These are phyloP conservation scores for Angophora floribunda DNA, from an alignment of 345 rosid species.

Conservation along the genomic window DNA sequence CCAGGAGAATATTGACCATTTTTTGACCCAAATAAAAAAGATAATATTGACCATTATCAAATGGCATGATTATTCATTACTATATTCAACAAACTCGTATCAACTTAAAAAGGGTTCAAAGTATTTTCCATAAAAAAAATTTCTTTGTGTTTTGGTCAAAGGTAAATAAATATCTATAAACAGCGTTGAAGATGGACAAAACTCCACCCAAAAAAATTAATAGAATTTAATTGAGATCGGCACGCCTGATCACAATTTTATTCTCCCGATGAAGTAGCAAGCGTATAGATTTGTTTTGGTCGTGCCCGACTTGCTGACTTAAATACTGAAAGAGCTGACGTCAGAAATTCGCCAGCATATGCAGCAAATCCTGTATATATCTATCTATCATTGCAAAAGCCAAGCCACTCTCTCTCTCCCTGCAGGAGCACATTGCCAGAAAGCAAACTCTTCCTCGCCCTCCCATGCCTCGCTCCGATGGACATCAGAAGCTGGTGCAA, in stretches of 20 bases:
- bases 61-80: background rate
- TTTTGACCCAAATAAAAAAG: no score
- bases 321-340: background rate
- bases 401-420: background rate
- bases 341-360: background rate
- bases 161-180: background rate
- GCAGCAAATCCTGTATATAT: no score
- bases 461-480: background rate
- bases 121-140: background rate
- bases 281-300: no score
- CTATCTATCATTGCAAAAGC: background rate
- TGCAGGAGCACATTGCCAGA: no score
- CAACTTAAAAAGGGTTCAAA: background rate
- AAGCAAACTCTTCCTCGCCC: background rate
- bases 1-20: no score
- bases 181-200: background rate
- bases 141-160: background rate
- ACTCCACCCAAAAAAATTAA: background rate
- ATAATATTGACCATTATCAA: background rate
- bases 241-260: background rate
- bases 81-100: background rate
- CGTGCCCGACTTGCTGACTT: background rate
- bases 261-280: background rate
- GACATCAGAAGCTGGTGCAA: conserved; percentile 9
- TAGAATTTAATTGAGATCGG: background rate